Evolutionary conservation across 2,329 filamentous ascomycete species (phyloP).

Genomic region (Aspergillus amoenus): DNA sequence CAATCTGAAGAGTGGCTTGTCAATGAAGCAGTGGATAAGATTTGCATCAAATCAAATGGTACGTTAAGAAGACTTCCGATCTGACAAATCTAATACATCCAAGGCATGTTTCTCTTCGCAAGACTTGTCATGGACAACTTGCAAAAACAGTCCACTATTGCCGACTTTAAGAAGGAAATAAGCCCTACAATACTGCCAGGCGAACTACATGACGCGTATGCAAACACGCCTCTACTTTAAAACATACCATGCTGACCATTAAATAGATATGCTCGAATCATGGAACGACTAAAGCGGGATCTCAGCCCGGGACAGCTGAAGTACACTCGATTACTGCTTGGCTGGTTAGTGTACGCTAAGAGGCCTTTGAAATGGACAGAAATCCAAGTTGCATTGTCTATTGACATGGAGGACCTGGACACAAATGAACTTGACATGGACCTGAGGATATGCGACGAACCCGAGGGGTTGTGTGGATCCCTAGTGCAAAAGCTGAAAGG

Average conservation of each 20-base stretch:
- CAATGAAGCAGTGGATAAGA: neutral
- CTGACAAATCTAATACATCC: neutral
- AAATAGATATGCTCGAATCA: constrained; percentile 9
- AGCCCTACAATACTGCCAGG: neutral
- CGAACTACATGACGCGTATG: constrained; percentile 4
- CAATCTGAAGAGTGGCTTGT: neutral
- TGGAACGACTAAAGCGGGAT: constrained; percentile 6
- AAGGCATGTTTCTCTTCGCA: constrained; percentile 13
- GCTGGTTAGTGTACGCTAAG: constrained; percentile 6
- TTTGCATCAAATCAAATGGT: constrained; percentile 10
- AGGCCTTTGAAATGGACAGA: constrained; percentile 11
- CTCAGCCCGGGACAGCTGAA: neutral
- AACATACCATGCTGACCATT: neutral
- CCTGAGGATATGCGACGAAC: neutral
- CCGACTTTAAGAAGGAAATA: neutral
- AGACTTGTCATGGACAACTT: constrained; percentile 12
- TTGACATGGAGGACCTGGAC: neutral
- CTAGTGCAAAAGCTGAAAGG: constrained; percentile 11
- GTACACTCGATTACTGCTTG: constrained; percentile 5
- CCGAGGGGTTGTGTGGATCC: constrained; percentile 9
- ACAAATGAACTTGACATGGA: neutral
- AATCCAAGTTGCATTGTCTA: constrained; percentile 4
- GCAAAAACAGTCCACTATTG: neutral
- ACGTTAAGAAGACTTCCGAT: neutral
- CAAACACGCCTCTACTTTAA: neutral